phyloP scores from a whole-genome alignment of 306 rosid genomes.

The barrel medic (Medicago truncatula) region DNA sequence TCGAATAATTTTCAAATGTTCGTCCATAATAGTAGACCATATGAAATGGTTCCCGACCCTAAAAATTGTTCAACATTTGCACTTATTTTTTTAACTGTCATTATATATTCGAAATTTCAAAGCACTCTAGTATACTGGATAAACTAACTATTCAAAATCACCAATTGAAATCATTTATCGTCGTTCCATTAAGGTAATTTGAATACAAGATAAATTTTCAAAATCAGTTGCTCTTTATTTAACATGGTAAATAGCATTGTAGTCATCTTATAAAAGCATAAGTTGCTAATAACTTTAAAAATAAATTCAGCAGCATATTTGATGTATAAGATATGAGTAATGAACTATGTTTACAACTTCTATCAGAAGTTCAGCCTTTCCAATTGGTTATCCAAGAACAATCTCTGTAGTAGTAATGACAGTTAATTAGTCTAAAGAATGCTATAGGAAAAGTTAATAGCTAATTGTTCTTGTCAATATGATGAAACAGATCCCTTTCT shows the following conservation, averaged over 20 bases:
- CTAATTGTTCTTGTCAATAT: slow-evolving; percentile 8
- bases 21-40: too few species aligned
- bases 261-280: neutral
- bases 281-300: slow-evolving; percentile 24
- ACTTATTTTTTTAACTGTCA: too few species aligned
- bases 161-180: too few species aligned
- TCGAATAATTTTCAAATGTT: too few species aligned
- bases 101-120: too few species aligned
- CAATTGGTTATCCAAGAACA: slow-evolving; percentile 10
- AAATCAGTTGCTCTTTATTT: neutral
- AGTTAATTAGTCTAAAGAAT: slow-evolving; percentile 41
- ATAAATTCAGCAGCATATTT: slow-evolving; percentile 33
- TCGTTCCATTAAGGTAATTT: neutral
- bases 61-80: too few species aligned
- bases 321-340: slow-evolving; percentile 35
- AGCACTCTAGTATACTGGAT: too few species aligned
- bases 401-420: slow-evolving; percentile 31
- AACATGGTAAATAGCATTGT: neutral
- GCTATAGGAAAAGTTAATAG: slow-evolving; percentile 36
- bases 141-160: too few species aligned
- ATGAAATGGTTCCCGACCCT: too few species aligned
- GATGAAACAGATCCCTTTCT: slow-evolving; percentile 31
- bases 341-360: slow-evolving; percentile 40
- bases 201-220: neutral
- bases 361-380: neutral